These are phyloP conservation scores for Parietaria judaica DNA, from an alignment of 306 rosid genomes.

Conservation along the genomic window DNA sequence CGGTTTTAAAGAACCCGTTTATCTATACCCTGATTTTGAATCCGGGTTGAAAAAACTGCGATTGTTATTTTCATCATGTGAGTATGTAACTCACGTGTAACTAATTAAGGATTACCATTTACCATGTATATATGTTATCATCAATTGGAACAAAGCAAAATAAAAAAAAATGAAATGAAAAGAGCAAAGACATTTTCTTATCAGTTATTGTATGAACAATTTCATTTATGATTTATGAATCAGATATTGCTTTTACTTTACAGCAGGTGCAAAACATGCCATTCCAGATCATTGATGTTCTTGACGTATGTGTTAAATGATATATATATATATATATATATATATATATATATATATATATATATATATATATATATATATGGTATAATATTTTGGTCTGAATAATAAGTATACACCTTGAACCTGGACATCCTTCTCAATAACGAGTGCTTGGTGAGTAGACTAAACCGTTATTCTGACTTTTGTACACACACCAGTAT, in stretches of 20 bases:
- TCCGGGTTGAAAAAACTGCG: no score
- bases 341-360: no score
- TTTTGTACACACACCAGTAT: neutral
- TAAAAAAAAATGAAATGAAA: neutral
- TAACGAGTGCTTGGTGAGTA: constrained; percentile 3
- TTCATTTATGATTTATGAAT: neutral
- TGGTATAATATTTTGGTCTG: neutral
- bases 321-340: no score
- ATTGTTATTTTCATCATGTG: no score
- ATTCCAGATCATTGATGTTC: neutral
- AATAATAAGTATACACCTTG: constrained; percentile 5
- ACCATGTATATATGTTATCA: no score
- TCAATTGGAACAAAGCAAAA: neutral
- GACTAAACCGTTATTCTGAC: neutral
- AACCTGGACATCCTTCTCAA: constrained; percentile 11
- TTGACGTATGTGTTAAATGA: neutral
- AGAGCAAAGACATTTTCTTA: neutral
- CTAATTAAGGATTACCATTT: no score
- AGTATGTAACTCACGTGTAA: no score
- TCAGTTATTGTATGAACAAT: no score
- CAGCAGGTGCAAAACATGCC: neutral
- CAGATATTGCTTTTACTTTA: neutral
- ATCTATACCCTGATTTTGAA: no score
- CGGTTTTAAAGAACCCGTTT: no score
- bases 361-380: no score